Base-by-base conservation (phyloP, 2,329 filamentous ascomycete species). In the Apiospora arundinis region DNA sequence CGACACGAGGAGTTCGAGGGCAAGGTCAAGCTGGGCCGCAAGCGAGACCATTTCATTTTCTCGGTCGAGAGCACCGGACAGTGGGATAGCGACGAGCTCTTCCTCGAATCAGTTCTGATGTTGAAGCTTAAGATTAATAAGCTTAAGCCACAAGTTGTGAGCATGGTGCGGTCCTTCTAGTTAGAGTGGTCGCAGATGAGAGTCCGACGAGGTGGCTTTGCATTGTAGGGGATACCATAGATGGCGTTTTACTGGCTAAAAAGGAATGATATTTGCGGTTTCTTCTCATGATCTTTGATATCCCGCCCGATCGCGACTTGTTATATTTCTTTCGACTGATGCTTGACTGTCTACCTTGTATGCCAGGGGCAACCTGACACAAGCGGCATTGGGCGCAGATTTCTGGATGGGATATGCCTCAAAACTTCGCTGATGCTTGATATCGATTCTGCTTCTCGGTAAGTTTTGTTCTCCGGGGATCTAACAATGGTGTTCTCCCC, bases 1-100 rank as follows among this genome's bases (percentile, higher is more conserved):
- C 91, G 96, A 68, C 95, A 99, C 80, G 88, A 92, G 37, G 96
- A 98, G 83, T 98, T 99, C 84, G 90, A 96, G 83, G 93, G 91
- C 80, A 99, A 98, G 86, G 96, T 99, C 74, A 95, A 95, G 86
- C 89, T 99, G 44, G 96, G 96, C 60, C 89, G 97, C 70, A 86
- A 95, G 77, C 88, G 95, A 75, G 96, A 99, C 81, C 97, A 99
- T 84, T 99, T 99, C 82, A 98, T 99, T 82, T 99, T 96, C 87
- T 92, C 91, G 70, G 88, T 99, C 46, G 96, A 99, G 86, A 98
- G 95, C 85, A 92, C 94, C 0, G 97, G 96, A 7, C 96, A 99
- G 84, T 97, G 94, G 86, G 92, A 96, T 72, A 97, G 95, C 79
- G 95, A 98, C 78, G 92, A 95, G 82, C 87, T 99, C 74, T 98